Evolutionary conservation across 371 early-diverging fungal species (phyloP).

Genomic region (Apophysomyces trapeziformis): DNA sequence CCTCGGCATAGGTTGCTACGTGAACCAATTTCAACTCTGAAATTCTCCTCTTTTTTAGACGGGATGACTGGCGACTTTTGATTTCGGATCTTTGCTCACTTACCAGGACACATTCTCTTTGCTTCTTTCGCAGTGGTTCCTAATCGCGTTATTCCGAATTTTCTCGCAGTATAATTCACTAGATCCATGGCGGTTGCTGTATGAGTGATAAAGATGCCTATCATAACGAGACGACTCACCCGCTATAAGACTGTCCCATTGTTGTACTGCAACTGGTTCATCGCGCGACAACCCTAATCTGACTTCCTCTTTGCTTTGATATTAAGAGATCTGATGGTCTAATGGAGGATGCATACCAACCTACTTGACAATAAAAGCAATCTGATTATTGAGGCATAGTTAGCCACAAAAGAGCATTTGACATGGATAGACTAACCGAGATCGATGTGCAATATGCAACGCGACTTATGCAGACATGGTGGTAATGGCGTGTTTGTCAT

Average conservation of each 20-base stretch:
- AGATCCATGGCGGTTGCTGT: neutral
- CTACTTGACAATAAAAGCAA: slow-evolving; percentile 81
- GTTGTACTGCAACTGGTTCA: slow-evolving; percentile 84
- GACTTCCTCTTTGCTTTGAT: slow-evolving; percentile 63
- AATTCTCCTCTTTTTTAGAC: neutral
- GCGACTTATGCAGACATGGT: slow-evolving; percentile 52
- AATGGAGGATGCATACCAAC: slow-evolving; percentile 38
- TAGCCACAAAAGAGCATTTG: neutral
- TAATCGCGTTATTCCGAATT: slow-evolving; percentile 48
- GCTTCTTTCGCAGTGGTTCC: slow-evolving; percentile 62
- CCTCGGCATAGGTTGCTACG: slow-evolving; percentile 81
- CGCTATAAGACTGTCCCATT: slow-evolving; percentile 90
- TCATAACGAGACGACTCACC: slow-evolving; percentile 57
- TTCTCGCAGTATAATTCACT: slow-evolving; percentile 68
- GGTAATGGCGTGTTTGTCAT: slow-evolving; percentile 29
- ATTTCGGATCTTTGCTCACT: neutral
- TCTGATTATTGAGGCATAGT: slow-evolving; percentile 36
- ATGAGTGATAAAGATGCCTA: too few species aligned
- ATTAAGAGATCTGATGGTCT: too few species aligned
- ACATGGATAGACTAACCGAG: slow-evolving; percentile 41
- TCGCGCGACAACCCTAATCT: slow-evolving; percentile 70
- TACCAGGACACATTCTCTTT: slow-evolving; percentile 67
- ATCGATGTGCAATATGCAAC: slow-evolving; percentile 68
- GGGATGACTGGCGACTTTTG: neutral
- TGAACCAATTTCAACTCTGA: slow-evolving; percentile 80